Evolutionary conservation across 2,329 filamentous ascomycete species (phyloP).

Genomic region (Arthroderma sp.): DNA sequence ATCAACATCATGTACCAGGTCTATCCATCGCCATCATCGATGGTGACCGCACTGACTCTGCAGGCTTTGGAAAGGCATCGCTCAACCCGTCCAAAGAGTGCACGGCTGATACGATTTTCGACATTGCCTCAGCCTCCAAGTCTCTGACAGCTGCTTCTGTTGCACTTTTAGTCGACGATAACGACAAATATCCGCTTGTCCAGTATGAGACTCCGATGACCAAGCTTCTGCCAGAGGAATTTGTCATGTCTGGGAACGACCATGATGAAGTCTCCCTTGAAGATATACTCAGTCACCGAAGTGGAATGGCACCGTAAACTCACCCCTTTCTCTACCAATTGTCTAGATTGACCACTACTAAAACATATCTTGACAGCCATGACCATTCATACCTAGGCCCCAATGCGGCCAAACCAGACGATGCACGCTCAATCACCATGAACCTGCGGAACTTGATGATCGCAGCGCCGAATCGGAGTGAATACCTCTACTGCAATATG

Average conservation of each 20-base stretch:
- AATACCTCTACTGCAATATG: not conserved
- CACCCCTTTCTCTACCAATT: not conserved
- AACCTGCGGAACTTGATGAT: not conserved
- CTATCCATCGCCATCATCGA: not conserved
- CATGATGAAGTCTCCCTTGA: constrained; percentile 42
- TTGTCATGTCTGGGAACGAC: constrained; percentile 38
- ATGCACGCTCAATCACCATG: not conserved
- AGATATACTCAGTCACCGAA: constrained; percentile 44
- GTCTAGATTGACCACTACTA: not conserved
- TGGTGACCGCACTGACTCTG: not conserved
- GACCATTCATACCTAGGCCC: not conserved
- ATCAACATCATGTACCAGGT: not conserved
- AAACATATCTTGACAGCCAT: not conserved
- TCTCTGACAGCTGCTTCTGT: constrained; percentile 21
- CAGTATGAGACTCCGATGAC: constrained; percentile 40
- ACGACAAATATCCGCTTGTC: constrained; percentile 24
- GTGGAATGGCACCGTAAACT: constrained; percentile 39
- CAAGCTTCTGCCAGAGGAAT: constrained; percentile 41
- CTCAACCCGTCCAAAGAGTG: not conserved
- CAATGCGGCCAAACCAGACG: not conserved
- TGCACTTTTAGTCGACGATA: constrained; percentile 35
- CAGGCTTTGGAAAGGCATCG: not conserved
- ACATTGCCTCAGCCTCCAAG: constrained; percentile 19
- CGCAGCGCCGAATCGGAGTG: not conserved
- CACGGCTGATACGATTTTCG: constrained; percentile 19